Conservation (phyloP, 148 eudicot species). For the Rhododendron mucronatum region DNA sequence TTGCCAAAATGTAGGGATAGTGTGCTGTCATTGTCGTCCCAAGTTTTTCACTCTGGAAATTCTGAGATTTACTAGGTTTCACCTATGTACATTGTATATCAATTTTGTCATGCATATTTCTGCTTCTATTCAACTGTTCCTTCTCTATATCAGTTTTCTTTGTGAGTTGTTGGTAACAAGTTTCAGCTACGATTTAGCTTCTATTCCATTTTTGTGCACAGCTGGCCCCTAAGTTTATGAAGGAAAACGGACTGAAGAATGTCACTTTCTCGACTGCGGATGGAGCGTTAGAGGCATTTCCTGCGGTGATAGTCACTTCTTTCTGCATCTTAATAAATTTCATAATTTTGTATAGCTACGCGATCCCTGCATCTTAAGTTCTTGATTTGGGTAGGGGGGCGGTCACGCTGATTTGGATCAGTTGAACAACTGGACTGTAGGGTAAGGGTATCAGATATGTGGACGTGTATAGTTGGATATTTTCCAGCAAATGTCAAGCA, state of each 20-base stretch:
- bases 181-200: neutral
- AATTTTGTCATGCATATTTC: neutral
- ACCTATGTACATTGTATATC: neutral
- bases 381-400: neutral
- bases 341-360: neutral
- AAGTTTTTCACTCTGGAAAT: neutral
- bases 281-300: slow-evolving; percentile 99
- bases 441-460: too few relatives aligned
- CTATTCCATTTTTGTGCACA: slow-evolving; percentile 23
- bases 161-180: neutral
- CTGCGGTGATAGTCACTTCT: slow-evolving; percentile 60
- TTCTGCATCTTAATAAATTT: neutral
- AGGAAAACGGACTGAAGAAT: slow-evolving; percentile 72
- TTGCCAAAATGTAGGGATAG: too few relatives aligned
- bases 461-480: neutral
- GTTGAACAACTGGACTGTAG: too few relatives aligned
- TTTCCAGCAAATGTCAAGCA: neutral
- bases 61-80: neutral
- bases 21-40: neutral
- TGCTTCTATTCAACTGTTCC: neutral
- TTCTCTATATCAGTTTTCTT: neutral
- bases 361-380: neutral
- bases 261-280: slow-evolving; percentile 84
- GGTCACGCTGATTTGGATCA: too few relatives aligned
- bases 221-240: slow-evolving; percentile 86